Percentiles rank a stretch among this genome's conserved stretches.
These are phyloP conservation scores for Pythium phragmiticola DNA, from an alignment of 352 stramenopile species.

Conservation along the genomic window DNA sequence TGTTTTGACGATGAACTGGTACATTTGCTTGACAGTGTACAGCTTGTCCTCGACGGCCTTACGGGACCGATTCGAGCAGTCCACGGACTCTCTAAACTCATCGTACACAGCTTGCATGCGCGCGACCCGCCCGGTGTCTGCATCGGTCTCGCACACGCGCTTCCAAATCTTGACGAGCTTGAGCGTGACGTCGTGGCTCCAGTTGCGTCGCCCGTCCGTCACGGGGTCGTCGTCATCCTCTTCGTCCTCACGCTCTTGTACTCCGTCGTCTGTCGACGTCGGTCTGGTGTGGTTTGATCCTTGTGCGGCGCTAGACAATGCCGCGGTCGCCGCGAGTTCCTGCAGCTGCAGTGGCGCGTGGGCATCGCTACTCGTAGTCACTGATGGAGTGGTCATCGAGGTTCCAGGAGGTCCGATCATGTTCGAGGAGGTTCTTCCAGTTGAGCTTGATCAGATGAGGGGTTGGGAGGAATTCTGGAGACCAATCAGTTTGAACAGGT, in stretches of 20 bases:
- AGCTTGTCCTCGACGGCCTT: constrained; percentile 71
- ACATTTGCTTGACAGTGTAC: constrained; percentile 72
- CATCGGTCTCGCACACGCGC: constrained; percentile 37
- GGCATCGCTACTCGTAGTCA: background rate
- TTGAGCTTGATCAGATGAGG: background rate
- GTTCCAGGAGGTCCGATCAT: constrained; percentile 20
- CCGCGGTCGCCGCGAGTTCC: constrained; percentile 6
- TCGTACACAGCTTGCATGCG: constrained; percentile 55
- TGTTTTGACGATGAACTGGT: constrained; percentile 65
- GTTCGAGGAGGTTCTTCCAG: constrained; percentile 26
- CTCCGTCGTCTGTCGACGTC: background rate
- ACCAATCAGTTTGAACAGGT: constrained; percentile 8
- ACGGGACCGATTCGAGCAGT: constrained; percentile 43
- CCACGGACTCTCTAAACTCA: constrained; percentile 41
- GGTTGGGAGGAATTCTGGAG: constrained; percentile 9
- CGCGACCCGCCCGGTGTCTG: constrained; percentile 36
- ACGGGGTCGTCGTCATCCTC: constrained; percentile 36
- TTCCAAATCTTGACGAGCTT: constrained; percentile 58
- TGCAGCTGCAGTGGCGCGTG: constrained; percentile 11
- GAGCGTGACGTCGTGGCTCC: constrained; percentile 50
- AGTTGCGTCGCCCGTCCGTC: constrained; percentile 51
- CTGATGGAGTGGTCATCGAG: constrained; percentile 5
- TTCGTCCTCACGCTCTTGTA: background rate
- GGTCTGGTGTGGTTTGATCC: background rate
- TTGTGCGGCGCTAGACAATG: background rate